phyloP scores from a whole-genome alignment of 192 early-diverging fungal genomes.

The Mortierella antarctica region DNA sequence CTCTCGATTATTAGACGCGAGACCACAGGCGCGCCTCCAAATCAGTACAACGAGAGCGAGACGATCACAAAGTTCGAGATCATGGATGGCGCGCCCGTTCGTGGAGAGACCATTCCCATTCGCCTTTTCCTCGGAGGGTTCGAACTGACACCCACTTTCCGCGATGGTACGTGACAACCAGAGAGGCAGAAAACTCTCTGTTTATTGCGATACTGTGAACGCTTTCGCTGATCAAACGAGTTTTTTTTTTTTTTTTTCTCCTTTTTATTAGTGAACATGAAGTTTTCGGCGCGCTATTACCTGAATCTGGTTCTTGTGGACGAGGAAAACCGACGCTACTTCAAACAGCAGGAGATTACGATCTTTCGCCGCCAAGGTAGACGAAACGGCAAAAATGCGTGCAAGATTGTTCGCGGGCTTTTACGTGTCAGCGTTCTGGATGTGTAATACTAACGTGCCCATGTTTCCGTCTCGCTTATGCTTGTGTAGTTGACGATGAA shows the following conservation, averaged over 20 bases:
- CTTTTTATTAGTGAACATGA: constrained; percentile 86
- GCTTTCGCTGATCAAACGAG: not conserved
- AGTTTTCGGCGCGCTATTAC: constrained; percentile 98
- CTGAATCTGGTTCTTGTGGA: constrained; percentile 98
- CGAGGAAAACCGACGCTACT: constrained; percentile 98
- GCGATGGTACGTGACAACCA: constrained; percentile 60
- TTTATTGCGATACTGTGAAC: too few species aligned
- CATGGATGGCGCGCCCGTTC: constrained; percentile 99
- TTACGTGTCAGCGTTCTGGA: too few species aligned
- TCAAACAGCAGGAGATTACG: constrained; percentile 98
- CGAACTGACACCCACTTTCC: constrained; percentile 98
- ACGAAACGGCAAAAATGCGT: not conserved
- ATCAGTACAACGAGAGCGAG: constrained; percentile 99
- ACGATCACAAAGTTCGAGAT: constrained; percentile 99
- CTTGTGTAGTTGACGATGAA: constrained; percentile 29
- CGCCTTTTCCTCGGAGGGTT: constrained; percentile 97
- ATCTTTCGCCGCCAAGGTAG: constrained; percentile 73
- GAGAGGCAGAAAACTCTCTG: too few species aligned
- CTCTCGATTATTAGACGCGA: constrained; percentile 97
- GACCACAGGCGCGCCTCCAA: constrained; percentile 95
- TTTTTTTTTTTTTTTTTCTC: not conserved
- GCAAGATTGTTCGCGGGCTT: not conserved
- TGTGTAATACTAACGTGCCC: too few species aligned
- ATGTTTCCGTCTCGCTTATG: too few species aligned
- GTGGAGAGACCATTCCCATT: constrained; percentile 98